Evolutionary conservation across 805 yeast genomes (phyloP).

Genomic region (Metschnikowia matae): DNA sequence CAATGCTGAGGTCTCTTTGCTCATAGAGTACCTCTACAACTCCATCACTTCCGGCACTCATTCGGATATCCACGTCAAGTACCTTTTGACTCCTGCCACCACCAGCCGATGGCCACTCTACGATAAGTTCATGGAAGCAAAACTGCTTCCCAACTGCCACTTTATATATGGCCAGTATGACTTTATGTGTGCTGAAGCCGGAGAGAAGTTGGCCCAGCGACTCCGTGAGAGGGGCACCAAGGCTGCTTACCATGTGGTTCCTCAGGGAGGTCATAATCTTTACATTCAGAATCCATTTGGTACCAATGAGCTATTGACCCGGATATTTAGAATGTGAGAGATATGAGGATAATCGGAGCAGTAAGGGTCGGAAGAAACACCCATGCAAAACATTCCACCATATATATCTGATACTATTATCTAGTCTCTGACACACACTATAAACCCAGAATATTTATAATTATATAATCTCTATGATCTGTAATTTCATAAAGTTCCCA

Average conservation of each 20-base stretch:
- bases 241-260: slow-evolving; percentile 14
- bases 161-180: slow-evolving; percentile 67
- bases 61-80: slow-evolving; percentile 42
- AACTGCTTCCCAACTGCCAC: slow-evolving; percentile 28
- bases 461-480: too few species aligned
- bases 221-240: slow-evolving; percentile 14
- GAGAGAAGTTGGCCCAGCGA: slow-evolving; percentile 29
- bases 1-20: slow-evolving; percentile 31
- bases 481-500: too few species aligned
- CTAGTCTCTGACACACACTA: too few species aligned
- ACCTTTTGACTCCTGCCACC: slow-evolving; percentile 52
- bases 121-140: slow-evolving; percentile 43
- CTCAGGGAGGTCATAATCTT: slow-evolving; percentile 43
- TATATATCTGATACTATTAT: too few species aligned
- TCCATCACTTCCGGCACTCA: slow-evolving; percentile 36
- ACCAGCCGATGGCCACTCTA: slow-evolving; percentile 62
- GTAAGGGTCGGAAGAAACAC: too few species aligned
- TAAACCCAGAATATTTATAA: too few species aligned
- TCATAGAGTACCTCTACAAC: slow-evolving; percentile 41
- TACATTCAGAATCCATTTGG: slow-evolving; percentile 45
- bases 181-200: slow-evolving; percentile 66
- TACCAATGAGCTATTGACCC: slow-evolving; percentile 26
- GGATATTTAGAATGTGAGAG: neutral
- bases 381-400: too few species aligned
- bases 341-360: too few species aligned